Conservation (phyloP, 2,329 filamentous ascomycete genomes). For the Ceratocystis variospora region DNA sequence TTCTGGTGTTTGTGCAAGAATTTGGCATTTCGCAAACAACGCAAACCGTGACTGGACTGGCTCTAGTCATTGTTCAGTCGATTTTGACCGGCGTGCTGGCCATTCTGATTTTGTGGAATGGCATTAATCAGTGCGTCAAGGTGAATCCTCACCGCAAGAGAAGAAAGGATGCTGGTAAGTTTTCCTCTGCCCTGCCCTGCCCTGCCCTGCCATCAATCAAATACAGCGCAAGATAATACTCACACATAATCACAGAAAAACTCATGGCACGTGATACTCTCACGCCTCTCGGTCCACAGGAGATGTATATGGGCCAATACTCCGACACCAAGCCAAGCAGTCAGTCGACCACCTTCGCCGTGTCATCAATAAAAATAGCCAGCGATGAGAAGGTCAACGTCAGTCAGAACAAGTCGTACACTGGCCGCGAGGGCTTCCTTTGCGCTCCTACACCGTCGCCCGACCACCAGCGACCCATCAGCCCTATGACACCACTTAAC, state of each 20-base stretch:
- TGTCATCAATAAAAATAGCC: constrained; percentile 29
- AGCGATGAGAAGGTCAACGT: neutral
- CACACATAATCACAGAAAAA: constrained; percentile 47
- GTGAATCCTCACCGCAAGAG: constrained; percentile 82
- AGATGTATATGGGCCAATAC: neutral
- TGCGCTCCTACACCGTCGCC: neutral
- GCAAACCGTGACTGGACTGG: constrained; percentile 86
- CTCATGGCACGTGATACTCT: constrained; percentile 51
- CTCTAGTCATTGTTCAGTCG: constrained; percentile 82
- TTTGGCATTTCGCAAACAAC: constrained; percentile 81
- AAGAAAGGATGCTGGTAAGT: constrained; percentile 77
- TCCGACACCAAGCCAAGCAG: constrained; percentile 24
- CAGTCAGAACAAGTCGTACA: constrained; percentile 5
- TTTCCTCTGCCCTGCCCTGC: neutral
- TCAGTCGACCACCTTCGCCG: constrained; percentile 32
- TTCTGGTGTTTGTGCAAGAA: constrained; percentile 87
- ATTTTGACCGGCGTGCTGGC: constrained; percentile 69
- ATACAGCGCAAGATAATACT: constrained; percentile 20
- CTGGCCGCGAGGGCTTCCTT: constrained; percentile 5
- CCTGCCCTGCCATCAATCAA: neutral
- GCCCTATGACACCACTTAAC: constrained; percentile 19
- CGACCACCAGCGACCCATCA: constrained; percentile 21
- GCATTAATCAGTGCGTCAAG: constrained; percentile 66
- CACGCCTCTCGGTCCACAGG: constrained; percentile 64
- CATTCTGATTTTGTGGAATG: constrained; percentile 79